Conservation (phyloP, 768 basidiomycete species). For the Macrolepiota fuliginosa region DNA sequence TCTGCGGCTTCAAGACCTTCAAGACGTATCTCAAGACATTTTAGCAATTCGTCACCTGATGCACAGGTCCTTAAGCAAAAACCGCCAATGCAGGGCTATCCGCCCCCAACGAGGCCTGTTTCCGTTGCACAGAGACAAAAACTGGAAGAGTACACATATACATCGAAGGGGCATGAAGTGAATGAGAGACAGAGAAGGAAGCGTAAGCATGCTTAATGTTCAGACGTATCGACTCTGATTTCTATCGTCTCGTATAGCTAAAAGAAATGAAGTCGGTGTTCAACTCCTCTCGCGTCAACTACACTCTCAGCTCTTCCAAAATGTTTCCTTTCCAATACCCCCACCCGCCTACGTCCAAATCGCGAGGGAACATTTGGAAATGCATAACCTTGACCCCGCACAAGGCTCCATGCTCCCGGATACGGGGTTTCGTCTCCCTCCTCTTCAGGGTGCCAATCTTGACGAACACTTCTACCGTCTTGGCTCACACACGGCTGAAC, state of each 20-base stretch:
- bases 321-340: constrained; percentile 62
- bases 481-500: constrained; percentile 65
- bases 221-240: not conserved
- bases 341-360: constrained; percentile 64
- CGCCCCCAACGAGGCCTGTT: not conserved
- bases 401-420: constrained; percentile 82
- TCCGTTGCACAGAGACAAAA: not conserved
- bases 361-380: constrained; percentile 74
- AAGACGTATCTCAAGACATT: not conserved
- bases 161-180: not conserved
- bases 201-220: not conserved
- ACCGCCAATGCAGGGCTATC: not conserved
- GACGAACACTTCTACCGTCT: constrained; percentile 89
- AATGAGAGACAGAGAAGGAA: not conserved
- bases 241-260: constrained; percentile 33
- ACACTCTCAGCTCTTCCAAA: constrained; percentile 80
- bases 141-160: not conserved
- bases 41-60: not conserved
- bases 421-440: constrained; percentile 77
- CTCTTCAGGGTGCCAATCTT: constrained; percentile 76
- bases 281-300: constrained; percentile 84
- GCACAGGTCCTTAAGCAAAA: constrained; percentile 8
- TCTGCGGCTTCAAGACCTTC: constrained; percentile 3
- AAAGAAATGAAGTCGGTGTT: constrained; percentile 88
- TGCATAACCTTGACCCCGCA: constrained; percentile 77